Evolutionary conservation across 495 filamentous ascomycete species (phyloP).

Genomic region (Daldinia grandis): DNA sequence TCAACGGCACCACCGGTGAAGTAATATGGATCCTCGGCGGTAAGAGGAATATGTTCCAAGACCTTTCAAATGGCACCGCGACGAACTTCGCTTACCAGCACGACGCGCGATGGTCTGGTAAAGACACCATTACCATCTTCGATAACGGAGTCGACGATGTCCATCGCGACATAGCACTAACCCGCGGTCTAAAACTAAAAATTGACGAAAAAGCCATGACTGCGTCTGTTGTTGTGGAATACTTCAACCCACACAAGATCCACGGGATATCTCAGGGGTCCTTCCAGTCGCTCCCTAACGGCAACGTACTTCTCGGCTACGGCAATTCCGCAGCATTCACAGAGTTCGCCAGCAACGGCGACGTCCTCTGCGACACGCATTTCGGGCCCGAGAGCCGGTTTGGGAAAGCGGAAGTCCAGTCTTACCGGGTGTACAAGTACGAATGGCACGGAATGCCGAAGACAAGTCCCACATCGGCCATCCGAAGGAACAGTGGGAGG

Average conservation of each 20-base stretch:
- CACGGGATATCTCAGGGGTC: conserved; percentile 68
- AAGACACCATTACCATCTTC: conserved; percentile 51
- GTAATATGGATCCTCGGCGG: conserved; percentile 67
- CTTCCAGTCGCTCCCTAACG: conserved; percentile 63
- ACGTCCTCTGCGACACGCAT: conserved; percentile 54
- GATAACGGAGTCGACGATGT: conserved; percentile 49
- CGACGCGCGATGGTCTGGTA: conserved; percentile 63
- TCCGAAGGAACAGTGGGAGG: conserved; percentile 22
- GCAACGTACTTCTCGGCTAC: conserved; percentile 67
- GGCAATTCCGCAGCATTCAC: conserved; percentile 66
- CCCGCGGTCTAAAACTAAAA: conserved; percentile 56
- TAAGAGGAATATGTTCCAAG: conserved; percentile 51
- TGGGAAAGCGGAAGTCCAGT: conserved; percentile 33
- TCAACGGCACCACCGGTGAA: conserved; percentile 65
- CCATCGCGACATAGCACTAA: conserved; percentile 52
- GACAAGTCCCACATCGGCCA: conserved; percentile 29
- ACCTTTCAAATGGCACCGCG: conserved; percentile 44
- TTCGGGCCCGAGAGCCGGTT: conserved; percentile 38
- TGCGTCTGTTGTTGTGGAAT: conserved; percentile 46
- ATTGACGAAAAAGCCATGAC: conserved; percentile 55
- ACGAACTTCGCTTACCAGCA: conserved; percentile 68
- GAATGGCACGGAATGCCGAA: conserved; percentile 42
- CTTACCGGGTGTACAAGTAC: conserved; percentile 46
- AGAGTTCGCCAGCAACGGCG: conserved; percentile 65
- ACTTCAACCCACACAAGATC: conserved; percentile 54